phyloP scores from a whole-genome alignment of 176 grass and related monocot genomes.

The Carex cristatella region DNA sequence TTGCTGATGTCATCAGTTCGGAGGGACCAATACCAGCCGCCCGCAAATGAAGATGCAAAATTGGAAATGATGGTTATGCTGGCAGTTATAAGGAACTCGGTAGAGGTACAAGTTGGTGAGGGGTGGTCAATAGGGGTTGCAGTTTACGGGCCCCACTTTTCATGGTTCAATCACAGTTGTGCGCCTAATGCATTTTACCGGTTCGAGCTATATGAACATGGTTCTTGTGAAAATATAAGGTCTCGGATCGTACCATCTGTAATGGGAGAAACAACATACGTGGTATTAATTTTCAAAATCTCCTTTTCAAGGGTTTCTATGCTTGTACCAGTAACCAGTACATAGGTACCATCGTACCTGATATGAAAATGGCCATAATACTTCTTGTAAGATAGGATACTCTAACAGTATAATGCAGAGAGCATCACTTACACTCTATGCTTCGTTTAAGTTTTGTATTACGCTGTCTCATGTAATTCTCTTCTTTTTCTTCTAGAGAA shows the following conservation, averaged over 20 bases:
- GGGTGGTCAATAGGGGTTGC: constrained; percentile 46
- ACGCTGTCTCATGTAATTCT: neutral
- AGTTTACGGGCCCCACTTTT: constrained; percentile 66
- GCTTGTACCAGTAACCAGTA: neutral
- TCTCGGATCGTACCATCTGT: constrained; percentile 32
- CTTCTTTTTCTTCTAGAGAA: neutral
- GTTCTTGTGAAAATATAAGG: constrained; percentile 15
- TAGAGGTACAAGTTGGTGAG: constrained; percentile 67
- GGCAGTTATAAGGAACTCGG: constrained; percentile 63
- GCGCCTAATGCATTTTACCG: constrained; percentile 61
- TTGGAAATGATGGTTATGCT: constrained; percentile 47
- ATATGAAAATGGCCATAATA: neutral
- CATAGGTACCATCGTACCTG: neutral
- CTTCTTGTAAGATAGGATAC: neutral
- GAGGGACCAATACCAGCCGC: neutral
- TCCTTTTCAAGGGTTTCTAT: neutral
- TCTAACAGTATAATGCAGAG: neutral
- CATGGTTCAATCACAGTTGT: constrained; percentile 97
- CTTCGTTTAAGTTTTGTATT: neutral
- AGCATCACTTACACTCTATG: no score
- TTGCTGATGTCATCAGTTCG: constrained; percentile 53
- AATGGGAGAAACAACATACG: constrained; percentile 19
- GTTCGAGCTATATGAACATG: constrained; percentile 26
- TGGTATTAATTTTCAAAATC: constrained; percentile 32
- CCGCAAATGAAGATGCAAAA: neutral